Conservation (phyloP, 164 flowering plant genomes). For the Stephania cephalantha region DNA sequence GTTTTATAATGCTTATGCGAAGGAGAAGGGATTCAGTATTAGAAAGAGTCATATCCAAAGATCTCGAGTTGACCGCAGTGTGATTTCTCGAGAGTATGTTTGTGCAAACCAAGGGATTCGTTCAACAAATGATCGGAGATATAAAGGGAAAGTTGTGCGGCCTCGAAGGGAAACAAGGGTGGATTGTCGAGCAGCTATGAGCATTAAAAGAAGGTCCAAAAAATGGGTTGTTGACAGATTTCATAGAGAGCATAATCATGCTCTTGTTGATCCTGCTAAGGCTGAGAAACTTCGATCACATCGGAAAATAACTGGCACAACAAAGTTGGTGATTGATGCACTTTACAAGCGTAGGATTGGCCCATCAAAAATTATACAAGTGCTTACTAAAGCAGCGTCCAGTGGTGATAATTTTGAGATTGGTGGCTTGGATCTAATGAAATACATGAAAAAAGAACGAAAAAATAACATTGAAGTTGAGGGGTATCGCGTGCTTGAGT, state of each 20-base stretch:
- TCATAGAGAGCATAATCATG: slow-evolving; percentile 19
- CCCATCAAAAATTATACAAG: slow-evolving; percentile 19
- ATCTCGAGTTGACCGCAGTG: slow-evolving; percentile 17
- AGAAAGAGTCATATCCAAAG: slow-evolving; percentile 17
- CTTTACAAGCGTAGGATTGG: slow-evolving; percentile 17
- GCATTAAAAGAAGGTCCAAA: slow-evolving; percentile 16
- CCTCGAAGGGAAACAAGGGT: slow-evolving; percentile 21
- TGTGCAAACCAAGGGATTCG: slow-evolving; percentile 23
- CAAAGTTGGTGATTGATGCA: slow-evolving; percentile 18
- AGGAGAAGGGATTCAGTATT: slow-evolving; percentile 16
- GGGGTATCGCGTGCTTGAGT: slow-evolving; percentile 15
- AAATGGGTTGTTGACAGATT: slow-evolving; percentile 18
- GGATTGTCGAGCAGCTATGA: slow-evolving; percentile 22
- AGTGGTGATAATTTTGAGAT: slow-evolving; percentile 16
- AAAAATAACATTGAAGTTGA: slow-evolving; percentile 16
- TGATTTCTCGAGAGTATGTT: slow-evolving; percentile 19
- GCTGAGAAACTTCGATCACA: slow-evolving; percentile 21
- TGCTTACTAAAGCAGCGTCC: slow-evolving; percentile 16
- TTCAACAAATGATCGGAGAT: slow-evolving; percentile 16
- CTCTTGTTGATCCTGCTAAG: slow-evolving; percentile 19
- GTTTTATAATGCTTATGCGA: slow-evolving; percentile 20
- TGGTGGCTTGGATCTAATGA: slow-evolving; percentile 12
- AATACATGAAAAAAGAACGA: slow-evolving; percentile 14
- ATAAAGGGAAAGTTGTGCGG: slow-evolving; percentile 17
- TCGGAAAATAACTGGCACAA: slow-evolving; percentile 17